A percentile compares a stretch with the other conserved stretches of the same genome.
These are phyloP conservation scores for Veloboletus limbatus DNA, from an alignment of 1,284 basidiomycete species.

Conservation along the genomic window DNA sequence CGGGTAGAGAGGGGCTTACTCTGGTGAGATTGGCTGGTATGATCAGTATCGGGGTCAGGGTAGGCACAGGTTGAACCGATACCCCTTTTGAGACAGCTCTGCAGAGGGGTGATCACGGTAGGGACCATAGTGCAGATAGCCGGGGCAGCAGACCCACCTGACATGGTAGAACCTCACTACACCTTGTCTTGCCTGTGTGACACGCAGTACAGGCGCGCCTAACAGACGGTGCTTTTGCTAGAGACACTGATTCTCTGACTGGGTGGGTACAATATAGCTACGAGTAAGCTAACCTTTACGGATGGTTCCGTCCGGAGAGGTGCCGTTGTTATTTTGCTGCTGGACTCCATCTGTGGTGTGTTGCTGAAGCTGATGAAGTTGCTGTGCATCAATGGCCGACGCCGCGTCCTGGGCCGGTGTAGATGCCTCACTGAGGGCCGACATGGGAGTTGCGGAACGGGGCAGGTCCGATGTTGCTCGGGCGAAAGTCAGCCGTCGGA, in stretches of 20 bases:
- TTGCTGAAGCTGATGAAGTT: constrained; percentile 55
- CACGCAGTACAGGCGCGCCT: constrained; percentile 75
- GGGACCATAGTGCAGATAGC: constrained; percentile 7
- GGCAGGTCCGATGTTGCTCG: constrained; percentile 36
- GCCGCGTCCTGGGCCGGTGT: constrained; percentile 61
- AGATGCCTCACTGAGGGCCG: constrained; percentile 62
- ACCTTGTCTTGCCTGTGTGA: constrained; percentile 75
- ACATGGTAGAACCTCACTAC: constrained; percentile 74
- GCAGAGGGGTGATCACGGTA: constrained; percentile 18
- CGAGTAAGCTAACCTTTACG: constrained; percentile 32
- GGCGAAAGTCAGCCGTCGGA: constrained; percentile 31
- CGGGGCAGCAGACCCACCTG: constrained; percentile 46
- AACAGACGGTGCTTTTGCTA: constrained; percentile 75
- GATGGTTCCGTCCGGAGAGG: constrained; percentile 23
- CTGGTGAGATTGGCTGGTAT: constrained; percentile 47
- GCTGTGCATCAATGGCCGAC: constrained; percentile 54
- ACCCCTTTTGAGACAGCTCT: constrained; percentile 78
- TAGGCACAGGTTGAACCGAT: constrained; percentile 66
- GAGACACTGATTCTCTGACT: constrained; percentile 15
- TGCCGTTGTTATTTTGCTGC: constrained; percentile 37
- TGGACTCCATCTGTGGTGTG: constrained; percentile 36
- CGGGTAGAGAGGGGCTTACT: constrained; percentile 13
- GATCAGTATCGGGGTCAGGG: constrained; percentile 66
- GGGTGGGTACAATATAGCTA: constrained; percentile 17
- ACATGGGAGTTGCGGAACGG: constrained; percentile 53